phyloP scores from a whole-genome alignment of 306 rosid species.

The Cucumis cinereus region DNA sequence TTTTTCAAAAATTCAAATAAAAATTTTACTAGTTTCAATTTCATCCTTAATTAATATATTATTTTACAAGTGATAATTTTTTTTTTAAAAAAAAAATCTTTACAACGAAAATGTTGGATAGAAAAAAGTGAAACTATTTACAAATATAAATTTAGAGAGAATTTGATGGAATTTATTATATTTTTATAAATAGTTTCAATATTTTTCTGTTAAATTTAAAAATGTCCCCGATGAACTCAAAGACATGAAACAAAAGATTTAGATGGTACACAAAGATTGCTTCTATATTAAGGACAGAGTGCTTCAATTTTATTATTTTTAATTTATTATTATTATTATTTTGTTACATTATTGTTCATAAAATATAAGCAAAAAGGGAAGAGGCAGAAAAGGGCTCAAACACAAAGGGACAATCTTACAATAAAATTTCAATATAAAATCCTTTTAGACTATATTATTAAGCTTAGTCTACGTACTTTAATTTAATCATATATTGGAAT shows the following conservation, averaged over 20 bases:
- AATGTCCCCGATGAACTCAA: no score
- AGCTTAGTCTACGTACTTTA: background rate
- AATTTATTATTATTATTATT: background rate
- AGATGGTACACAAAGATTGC: background rate
- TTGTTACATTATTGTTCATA: slow-evolving; percentile 2
- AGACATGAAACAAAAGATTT: background rate
- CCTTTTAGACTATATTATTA: background rate
- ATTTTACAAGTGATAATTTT: no score
- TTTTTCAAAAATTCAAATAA: no score
- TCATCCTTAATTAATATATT: no score
- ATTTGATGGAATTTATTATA: no score
- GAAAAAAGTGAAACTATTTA: no score
- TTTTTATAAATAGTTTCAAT: no score
- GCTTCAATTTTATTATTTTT: background rate
- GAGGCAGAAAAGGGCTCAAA: slow-evolving; percentile 21
- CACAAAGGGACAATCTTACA: slow-evolving; percentile 28
- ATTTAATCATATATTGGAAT: background rate
- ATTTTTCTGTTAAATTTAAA: no score
- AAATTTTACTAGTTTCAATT: no score
- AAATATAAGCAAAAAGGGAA: slow-evolving; percentile 20
- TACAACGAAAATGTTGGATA: no score
- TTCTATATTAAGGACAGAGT: slow-evolving; percentile 22
- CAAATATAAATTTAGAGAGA: no score
- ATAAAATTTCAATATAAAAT: background rate
- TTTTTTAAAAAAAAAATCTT: no score